Evolutionary conservation across 306 rosid genomes (phyloP).

Genomic region (Hippophae gyantsensis): DNA sequence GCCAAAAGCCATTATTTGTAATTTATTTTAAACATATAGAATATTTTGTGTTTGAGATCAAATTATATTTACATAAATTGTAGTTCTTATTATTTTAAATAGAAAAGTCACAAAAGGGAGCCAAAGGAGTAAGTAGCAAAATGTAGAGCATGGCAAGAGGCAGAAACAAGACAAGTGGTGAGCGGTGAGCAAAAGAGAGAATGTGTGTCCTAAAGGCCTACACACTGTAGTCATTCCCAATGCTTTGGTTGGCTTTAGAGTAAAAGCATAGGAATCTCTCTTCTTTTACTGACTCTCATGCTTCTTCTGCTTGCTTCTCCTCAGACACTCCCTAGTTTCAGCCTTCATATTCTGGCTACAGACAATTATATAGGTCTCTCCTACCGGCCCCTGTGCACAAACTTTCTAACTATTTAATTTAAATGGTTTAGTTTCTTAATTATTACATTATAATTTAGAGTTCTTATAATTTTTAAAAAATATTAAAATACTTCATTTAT

Average conservation of each 20-base stretch:
- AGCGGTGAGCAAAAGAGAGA: slow-evolving; percentile 30
- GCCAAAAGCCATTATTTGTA: too few relatives aligned
- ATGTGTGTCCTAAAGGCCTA: slow-evolving; percentile 37
- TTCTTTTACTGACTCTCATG: slow-evolving; percentile 9
- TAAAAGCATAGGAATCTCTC: not conserved
- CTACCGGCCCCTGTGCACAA: not conserved
- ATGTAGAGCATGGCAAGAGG: slow-evolving; percentile 21
- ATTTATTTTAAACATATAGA: too few relatives aligned
- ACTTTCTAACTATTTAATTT: too few relatives aligned
- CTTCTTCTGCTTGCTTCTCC: not conserved
- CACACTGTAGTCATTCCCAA: slow-evolving; percentile 19
- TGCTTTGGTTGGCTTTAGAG: slow-evolving; percentile 18
- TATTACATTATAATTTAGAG: too few relatives aligned
- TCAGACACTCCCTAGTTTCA: not conserved
- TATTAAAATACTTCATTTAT: too few relatives aligned
- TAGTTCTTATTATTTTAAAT: too few relatives aligned
- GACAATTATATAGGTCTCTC: not conserved
- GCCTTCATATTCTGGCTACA: not conserved
- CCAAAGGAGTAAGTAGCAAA: slow-evolving; percentile 38
- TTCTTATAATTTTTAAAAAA: too few relatives aligned
- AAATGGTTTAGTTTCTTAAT: too few relatives aligned
- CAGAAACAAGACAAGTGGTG: slow-evolving; percentile 28
- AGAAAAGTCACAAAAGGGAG: too few relatives aligned
- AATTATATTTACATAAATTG: too few relatives aligned
- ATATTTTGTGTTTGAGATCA: too few relatives aligned